These are phyloP conservation scores for Acanthamoeba triangularis DNA, from an alignment of 208 protist species.

Conservation along the genomic window DNA sequence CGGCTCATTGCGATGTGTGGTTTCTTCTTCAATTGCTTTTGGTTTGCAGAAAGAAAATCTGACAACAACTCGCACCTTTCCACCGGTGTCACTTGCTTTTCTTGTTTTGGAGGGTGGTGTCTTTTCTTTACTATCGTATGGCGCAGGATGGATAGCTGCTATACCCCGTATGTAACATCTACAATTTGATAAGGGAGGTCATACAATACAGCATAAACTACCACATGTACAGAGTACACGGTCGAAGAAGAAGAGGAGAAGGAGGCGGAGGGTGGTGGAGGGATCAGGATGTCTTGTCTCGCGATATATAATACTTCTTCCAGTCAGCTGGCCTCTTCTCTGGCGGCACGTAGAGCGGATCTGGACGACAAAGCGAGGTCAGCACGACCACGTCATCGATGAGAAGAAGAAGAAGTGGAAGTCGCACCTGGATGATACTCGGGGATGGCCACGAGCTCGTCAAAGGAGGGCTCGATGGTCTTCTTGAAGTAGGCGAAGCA, in stretches of 20 bases:
- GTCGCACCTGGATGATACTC: slow-evolving; percentile 49
- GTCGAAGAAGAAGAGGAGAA: neutral
- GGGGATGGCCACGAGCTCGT: neutral
- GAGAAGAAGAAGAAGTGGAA: neutral
- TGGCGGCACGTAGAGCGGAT: slow-evolving; percentile 26
- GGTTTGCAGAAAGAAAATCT: too few relatives aligned
- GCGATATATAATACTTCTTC: slow-evolving; percentile 35
- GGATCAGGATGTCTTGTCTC: neutral
- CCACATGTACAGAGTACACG: neutral
- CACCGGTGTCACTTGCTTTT: too few relatives aligned
- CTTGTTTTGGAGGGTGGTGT: too few relatives aligned
- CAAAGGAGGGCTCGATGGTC: neutral
- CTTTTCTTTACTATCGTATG: too few relatives aligned
- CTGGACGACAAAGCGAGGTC: neutral
- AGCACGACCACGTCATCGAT: neutral
- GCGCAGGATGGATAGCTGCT: too few relatives aligned
- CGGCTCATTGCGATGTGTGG: too few relatives aligned
- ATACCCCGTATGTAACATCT: too few relatives aligned
- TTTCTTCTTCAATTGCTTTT: too few relatives aligned
- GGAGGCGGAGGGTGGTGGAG: neutral
- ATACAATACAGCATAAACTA: too few relatives aligned
- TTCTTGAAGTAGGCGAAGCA: slow-evolving; percentile 55
- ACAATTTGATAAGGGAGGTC: too few relatives aligned
- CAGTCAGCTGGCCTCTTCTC: slow-evolving; percentile 48
- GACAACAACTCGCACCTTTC: too few relatives aligned